Base-by-base conservation (phyloP, 176 grass and related monocot species). In the Hordeum vulgare region DNA sequence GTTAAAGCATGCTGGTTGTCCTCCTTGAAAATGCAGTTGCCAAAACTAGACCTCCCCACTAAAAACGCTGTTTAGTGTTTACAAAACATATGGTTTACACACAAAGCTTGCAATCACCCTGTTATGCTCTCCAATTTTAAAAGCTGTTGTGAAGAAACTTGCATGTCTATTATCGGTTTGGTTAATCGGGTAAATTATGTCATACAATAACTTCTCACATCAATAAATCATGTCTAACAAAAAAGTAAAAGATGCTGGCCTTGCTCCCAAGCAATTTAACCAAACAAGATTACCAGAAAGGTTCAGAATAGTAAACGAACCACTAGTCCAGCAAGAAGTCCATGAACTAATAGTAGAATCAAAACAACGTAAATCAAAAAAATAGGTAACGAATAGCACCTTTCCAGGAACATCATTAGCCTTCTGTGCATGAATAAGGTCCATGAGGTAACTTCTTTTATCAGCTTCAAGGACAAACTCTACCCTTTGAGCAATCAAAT, bases 371-470 rank as follows among this genome's bases (percentile, higher is more conserved):
- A 67, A 21, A 35, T 26, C 12, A 20, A 51, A 67, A 69, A 71
- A 3, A 7, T 2, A 56, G 51, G 26, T 20, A 34, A 73, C 17
- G 26, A 47, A n/a, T 23, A 0, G 54, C 85, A 98, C 95, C 95
- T 94, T 98, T 25, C 95, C 95, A 84, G 92, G 92, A 76, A 85
- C 42, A 54, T 85, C 95, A 86, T 89, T 95, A 24, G 89, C 89
- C 29, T 85, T 95, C 88, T 98, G 92, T 9, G 95, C 95, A 86
- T 94, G 90, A 71, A 98, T 60, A 86, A 98, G 95, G 44, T 98
- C 95, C 95, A 98, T 95, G 7, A 98, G 90, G 82, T 98, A 90
- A 81, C 92, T 95, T 84, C 92, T 88, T 80, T 98, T 98, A 83
- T 98, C 95, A 9, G 81, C 76, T 51, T 98, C 95, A 78, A 89